Evolutionary conservation across 768 basidiomycete species (phyloP), one percentile per base, ranked within the genome.

Genomic region (Filobasidium floriforme): DNA sequence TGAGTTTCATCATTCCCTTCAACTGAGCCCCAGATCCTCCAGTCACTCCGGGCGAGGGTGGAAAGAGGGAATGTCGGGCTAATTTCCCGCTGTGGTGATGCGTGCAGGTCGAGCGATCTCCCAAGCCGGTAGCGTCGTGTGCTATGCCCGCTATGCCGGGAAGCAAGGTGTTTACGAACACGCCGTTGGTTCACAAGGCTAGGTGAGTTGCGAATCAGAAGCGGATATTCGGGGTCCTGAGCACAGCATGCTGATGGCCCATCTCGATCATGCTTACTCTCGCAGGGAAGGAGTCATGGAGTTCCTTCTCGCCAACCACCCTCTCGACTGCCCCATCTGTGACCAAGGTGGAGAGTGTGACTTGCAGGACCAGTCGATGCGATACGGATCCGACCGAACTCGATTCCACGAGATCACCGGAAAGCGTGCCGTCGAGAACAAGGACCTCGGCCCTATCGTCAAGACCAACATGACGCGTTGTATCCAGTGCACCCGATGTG

Each of bases 311-410:
- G 86, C 94, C 66, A 98, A 99, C 80, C 96, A 99, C 75, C 96
- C 96, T 1, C 84, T 99, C 64, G 96, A 99, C 78, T 99, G 96
- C 80, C 96, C 96, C 24, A 89, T 98, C 69, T 99, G 96, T 74
- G 96, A 99, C 77, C 93, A 98, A 80, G 94, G 93, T 77, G 94
- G 96, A 66, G 93, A 97, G 84, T 99, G 93, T 78, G 93, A 97
- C 78, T 84, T 97, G 9, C 94, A 98, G 82, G 94, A 97, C 80
- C 94, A 97, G 79, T 94, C 94, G 15, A 98, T 98, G 92, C 88
- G 94, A 62, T 99, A 98, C 75, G 96, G 96, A 49, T 89, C 93
- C 7, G 96, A 99, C 81, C 89, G 96, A 68, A 88, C 91, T 0
- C 88, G 96, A 52, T 97, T 97, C 86, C 96, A 98, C 81, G 96